Evolutionary conservation across 2,329 filamentous ascomycete species (phyloP).

Genomic region (Arthrobotrys iridis): DNA sequence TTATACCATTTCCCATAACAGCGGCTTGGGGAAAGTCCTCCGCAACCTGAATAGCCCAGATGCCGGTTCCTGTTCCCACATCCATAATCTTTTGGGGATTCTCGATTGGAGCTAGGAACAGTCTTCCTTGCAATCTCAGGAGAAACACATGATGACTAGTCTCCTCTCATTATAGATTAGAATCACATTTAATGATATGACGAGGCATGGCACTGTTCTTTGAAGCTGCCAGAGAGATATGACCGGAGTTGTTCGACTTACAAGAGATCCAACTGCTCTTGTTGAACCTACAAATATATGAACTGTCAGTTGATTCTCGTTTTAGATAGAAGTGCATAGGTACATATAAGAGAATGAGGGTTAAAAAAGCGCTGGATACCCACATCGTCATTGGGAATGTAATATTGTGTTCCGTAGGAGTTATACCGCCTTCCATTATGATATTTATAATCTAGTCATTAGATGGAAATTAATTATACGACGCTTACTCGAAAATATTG

Average conservation of each 20-base stretch:
- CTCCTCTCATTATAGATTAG: background rate
- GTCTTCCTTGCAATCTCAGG: constrained; percentile 64
- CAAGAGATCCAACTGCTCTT: constrained; percentile 53
- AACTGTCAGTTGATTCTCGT: background rate
- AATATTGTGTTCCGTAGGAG: constrained; percentile 64
- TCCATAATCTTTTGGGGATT: constrained; percentile 64
- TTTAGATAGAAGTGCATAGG: background rate
- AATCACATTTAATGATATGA: background rate
- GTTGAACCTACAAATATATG: constrained; percentile 27
- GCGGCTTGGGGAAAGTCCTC: constrained; percentile 55
- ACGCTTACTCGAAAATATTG: background rate
- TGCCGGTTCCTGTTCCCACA: constrained; percentile 67
- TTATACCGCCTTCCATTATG: constrained; percentile 64
- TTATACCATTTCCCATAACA: constrained; percentile 55
- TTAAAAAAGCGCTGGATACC: background rate
- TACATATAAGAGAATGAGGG: no score
- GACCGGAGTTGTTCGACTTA: background rate
- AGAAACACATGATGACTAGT: constrained; percentile 64
- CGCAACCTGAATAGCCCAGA: constrained; percentile 67
- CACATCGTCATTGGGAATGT: constrained; percentile 67
- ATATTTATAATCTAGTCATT: constrained; percentile 46
- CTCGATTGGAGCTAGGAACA: constrained; percentile 64
- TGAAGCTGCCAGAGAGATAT: background rate
- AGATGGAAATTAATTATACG: background rate
- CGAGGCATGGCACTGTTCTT: background rate